These are phyloP conservation scores for Colletotrichum filicis DNA, from an alignment of 2,329 filamentous ascomycete species.

Conservation along the genomic window DNA sequence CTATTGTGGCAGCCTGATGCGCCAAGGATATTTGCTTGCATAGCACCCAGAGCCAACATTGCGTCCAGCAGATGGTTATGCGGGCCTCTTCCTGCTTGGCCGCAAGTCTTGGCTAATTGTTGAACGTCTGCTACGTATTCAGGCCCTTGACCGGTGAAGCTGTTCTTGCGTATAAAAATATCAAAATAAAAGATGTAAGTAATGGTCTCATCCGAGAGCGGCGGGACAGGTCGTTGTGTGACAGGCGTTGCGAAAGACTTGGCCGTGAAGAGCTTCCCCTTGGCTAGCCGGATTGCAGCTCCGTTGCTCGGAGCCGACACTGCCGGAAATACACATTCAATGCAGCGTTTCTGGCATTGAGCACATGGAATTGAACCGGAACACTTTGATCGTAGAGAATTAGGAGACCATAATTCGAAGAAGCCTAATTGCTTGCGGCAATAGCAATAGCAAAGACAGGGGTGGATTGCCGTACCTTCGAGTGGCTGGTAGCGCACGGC, in stretches of 20 bases:
- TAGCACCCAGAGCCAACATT: conserved; percentile 44
- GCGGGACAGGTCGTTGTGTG: conserved; percentile 2
- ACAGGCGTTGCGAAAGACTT: background rate
- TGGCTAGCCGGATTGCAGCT: conserved; percentile 39
- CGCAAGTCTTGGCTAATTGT: conserved; percentile 34
- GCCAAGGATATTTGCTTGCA: conserved; percentile 39
- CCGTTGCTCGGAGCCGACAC: background rate
- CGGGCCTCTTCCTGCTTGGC: conserved; percentile 18
- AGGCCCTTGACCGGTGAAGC: conserved; percentile 36
- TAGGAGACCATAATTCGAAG: background rate
- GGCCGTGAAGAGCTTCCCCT: conserved; percentile 28
- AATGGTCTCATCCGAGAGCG: conserved; percentile 25
- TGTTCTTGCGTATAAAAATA: conserved; percentile 42
- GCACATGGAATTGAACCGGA: conserved; percentile 45
- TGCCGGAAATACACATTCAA: conserved; percentile 39
- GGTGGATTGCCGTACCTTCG: conserved; percentile 42
- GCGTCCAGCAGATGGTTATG: conserved; percentile 40
- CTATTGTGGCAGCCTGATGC: background rate
- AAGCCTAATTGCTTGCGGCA: background rate
- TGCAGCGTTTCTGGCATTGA: conserved; percentile 41
- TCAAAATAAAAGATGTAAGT: conserved; percentile 44
- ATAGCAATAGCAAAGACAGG: background rate
- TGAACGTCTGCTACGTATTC: conserved; percentile 38
- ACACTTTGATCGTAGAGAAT: conserved; percentile 40
- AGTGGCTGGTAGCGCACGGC: conserved; percentile 44